Evolutionary conservation across 768 basidiomycete genomes (phyloP).

Genomic region (Phallus indusiatus): DNA sequence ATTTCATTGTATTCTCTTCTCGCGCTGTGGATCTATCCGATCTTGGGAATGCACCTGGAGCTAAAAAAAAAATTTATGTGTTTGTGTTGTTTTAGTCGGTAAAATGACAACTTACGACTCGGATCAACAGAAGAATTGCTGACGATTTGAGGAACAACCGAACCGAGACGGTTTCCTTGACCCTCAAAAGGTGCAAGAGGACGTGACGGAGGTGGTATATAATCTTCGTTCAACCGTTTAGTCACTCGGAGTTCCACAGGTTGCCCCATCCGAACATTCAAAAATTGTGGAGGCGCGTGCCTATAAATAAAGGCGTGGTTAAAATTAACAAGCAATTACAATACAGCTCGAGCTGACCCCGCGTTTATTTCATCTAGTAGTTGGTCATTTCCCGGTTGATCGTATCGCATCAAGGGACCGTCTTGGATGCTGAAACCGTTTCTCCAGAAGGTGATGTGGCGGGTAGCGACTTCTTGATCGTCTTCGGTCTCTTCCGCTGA

Average conservation of each 20-base stretch:
- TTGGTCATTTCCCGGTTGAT: conserved; percentile 61
- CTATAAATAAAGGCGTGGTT: conserved; percentile 28
- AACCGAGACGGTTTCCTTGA: conserved; percentile 71
- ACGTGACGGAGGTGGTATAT: conserved; percentile 45
- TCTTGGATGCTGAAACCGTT: conserved; percentile 91
- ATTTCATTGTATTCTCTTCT: conserved; percentile 37
- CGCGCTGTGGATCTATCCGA: conserved; percentile 7
- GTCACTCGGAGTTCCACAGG: conserved; percentile 76
- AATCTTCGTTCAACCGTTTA: conserved; percentile 63
- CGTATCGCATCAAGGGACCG: conserved; percentile 75
- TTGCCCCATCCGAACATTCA: conserved; percentile 68
- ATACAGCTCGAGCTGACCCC: conserved; percentile 41
- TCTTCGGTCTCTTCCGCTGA: conserved; percentile 23
- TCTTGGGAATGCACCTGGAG: conserved; percentile 53
- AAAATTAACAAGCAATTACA: background rate
- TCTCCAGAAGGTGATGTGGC: conserved; percentile 84
- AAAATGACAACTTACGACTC: background rate
- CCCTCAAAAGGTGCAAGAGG: conserved; percentile 52
- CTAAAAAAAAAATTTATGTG: background rate
- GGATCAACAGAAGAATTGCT: conserved; percentile 12
- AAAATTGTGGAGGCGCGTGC: conserved; percentile 65
- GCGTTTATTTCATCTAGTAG: conserved; percentile 68
- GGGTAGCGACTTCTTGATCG: conserved; percentile 49
- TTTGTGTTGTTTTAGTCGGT: background rate
- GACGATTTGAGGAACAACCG: conserved; percentile 45